Base-by-base conservation (phyloP, 306 rosid genomes). In the Dalbergia cultrata region DNA sequence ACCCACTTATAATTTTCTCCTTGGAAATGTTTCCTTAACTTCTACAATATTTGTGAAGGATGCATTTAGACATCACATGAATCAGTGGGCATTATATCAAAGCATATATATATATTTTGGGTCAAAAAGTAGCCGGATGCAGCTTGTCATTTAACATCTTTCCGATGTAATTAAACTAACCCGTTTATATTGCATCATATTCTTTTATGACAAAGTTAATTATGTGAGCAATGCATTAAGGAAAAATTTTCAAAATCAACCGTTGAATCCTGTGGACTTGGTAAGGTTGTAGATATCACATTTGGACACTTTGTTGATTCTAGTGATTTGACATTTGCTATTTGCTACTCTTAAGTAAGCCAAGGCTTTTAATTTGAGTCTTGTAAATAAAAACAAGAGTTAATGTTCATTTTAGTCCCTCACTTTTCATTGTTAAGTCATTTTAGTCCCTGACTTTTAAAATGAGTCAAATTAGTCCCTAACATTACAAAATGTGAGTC, bases 71-170 rank as follows among this genome's bases (percentile, higher is more conserved):
- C 67, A 52, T 57, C 9, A 7, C 21, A 47, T 26, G 52, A 37
- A 72, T 54, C 52, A 80, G 49, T n/a, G 39, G 64, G 19, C 72
- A 63, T 44, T 35, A 50, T 80, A 63, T 72, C 73, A 62, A 71
- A 74, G 13, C 54, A 56, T 73, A 26, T 7, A 37, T 37, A 37
- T 37, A 5, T 37, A 5, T n/a, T 56, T 54, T 19, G 35, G 50
- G 34, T 72, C 60, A 81, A 67, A 63, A 81, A 74, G 75, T 74
- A 14, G 63, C 62, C 11, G 19, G 9, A 79, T 71, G 52, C 61
- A 59, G 7, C 35, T 17, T 26, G 44, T 16, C 11, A 14, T 44
- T 33, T 75, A 37, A 7, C 49, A 26, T 43, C 14, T 35, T 43
- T 52, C 78, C 3, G 0, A 50, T 9, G 58, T 62, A 52, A 17